These are phyloP conservation scores for Alternaria solani DNA, from an alignment of 2,329 filamentous ascomycete genomes.

Conservation along the genomic window DNA sequence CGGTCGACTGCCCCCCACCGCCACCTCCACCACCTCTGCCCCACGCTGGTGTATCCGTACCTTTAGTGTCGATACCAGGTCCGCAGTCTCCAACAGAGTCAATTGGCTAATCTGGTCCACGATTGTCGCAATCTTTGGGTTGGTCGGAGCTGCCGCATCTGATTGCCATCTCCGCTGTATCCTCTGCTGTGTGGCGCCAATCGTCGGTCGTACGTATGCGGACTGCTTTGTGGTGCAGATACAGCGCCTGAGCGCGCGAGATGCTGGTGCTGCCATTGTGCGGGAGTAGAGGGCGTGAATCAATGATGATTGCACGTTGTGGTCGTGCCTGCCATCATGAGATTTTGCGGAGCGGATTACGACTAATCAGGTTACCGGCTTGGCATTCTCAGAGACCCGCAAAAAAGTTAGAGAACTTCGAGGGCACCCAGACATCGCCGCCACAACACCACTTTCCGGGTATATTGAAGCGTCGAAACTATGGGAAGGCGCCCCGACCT, in stretches of 20 bases:
- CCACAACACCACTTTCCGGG: constrained; percentile 27
- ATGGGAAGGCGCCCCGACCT: constrained; percentile 47
- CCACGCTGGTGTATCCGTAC: constrained; percentile 58
- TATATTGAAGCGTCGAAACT: constrained; percentile 42
- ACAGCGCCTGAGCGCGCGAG: constrained; percentile 56
- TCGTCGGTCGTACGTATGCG: constrained; percentile 40
- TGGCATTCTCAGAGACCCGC: constrained; percentile 28
- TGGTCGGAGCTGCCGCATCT: constrained; percentile 69
- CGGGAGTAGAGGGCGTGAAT: constrained; percentile 24
- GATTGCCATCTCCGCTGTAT: constrained; percentile 83
- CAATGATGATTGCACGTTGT: constrained; percentile 28
- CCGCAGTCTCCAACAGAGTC: constrained; percentile 95
- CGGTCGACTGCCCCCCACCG: not conserved
- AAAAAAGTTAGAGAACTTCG: constrained; percentile 39
- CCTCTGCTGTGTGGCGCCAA: constrained; percentile 47
- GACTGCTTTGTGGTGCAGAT: constrained; percentile 46
- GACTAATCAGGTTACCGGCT: constrained; percentile 37
- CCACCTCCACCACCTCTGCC: not conserved
- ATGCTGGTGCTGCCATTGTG: constrained; percentile 56
- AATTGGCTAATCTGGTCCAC: constrained; percentile 99
- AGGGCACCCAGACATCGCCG: constrained; percentile 16
- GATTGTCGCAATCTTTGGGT: constrained; percentile 92
- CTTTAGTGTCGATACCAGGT: constrained; percentile 94
- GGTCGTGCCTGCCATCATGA: constrained; percentile 30
- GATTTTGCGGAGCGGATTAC: constrained; percentile 40